These are phyloP conservation scores for Kickxella alabastrina DNA, from an alignment of 192 early-diverging fungal species.

Conservation along the genomic window DNA sequence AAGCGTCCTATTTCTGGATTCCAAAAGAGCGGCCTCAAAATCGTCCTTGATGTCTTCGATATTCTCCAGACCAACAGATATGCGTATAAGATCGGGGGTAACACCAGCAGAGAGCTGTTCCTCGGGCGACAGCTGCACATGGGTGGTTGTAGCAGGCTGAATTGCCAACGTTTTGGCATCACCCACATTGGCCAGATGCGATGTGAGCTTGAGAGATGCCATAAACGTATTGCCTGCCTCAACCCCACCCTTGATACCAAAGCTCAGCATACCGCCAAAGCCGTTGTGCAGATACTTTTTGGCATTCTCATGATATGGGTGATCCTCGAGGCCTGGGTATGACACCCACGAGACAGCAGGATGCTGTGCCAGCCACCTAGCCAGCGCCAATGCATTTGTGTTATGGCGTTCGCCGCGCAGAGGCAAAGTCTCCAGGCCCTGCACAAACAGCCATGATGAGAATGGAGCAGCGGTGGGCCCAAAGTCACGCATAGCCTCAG, in stretches of 20 bases:
- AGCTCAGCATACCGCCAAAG: conserved; percentile 84
- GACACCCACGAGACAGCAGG: conserved; percentile 80
- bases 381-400: conserved; percentile 74
- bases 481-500: conserved; percentile 82
- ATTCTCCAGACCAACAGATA: conserved; percentile 82
- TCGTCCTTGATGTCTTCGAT: conserved; percentile 69
- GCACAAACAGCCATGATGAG: conserved; percentile 79
- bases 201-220: conserved; percentile 71
- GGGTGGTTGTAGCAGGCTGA: conserved; percentile 80
- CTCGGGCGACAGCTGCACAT: conserved; percentile 78
- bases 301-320: conserved; percentile 74
- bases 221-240: conserved; percentile 68
- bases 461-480: conserved; percentile 85
- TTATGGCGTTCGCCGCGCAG: conserved; percentile 84
- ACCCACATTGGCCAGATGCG: conserved; percentile 94
- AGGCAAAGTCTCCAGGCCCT: conserved; percentile 89
- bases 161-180: conserved; percentile 87
- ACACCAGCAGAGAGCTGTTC: conserved; percentile 77
- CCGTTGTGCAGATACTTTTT: conserved; percentile 78
- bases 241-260: conserved; percentile 60
- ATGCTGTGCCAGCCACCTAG: conserved; percentile 70
- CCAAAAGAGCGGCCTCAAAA: conserved; percentile 54
- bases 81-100: conserved; percentile 74
- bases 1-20: no score
- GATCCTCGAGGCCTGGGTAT: conserved; percentile 78